Evolutionary conservation across 2,329 filamentous ascomycete species (phyloP), one percentile per base, ranked within the genome.

Genomic region (Clathrospora elynae): DNA sequence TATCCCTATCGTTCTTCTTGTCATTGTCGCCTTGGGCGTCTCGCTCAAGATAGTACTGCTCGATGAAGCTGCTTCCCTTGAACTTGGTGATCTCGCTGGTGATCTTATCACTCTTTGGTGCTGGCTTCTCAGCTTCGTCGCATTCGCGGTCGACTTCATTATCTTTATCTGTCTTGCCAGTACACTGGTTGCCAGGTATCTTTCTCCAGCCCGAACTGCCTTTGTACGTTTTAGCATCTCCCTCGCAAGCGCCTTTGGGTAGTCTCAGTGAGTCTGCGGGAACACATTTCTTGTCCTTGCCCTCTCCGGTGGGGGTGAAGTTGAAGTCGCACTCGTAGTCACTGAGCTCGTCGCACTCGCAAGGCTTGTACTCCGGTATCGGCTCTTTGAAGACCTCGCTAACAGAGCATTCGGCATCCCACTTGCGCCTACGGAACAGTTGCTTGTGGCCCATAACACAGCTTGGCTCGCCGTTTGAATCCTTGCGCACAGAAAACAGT

Each of bases 261-360:
- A 83, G 75, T 2, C 76, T 67, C 29, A 95, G 68, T 3, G 80
- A 75, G 0, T 82, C 84, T 17, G 78, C 80, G 6, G 81, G 78
- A 16, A 83, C 76, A 66, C 93, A 97, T 49, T 85, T 78, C 37
- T 81, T 78, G 49, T 92, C 83, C 26, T 64, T 64, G 30, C 62
- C 67, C 23, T 59, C 45, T 14, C 65, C 63, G 13, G 52, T 48
- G 6, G 65, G 81, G 46, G 84, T 75, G 66, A 96, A 97, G 69
- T 95, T 95, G 77, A 88, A 96, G 66, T 97, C 92, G 68, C 93
- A 99, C 72, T 99, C 93, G 67, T 95, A 99, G 68, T 99, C 95
- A 13, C 58, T 49, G 22, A 78, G 76, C 43, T 87, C 82, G 1
- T 85, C 84, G 71, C 93, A 99, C 26, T 88, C 83, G 75, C 93